Base-by-base conservation (phyloP, 2,329 filamentous ascomycete species). In the Knufia petricola region DNA sequence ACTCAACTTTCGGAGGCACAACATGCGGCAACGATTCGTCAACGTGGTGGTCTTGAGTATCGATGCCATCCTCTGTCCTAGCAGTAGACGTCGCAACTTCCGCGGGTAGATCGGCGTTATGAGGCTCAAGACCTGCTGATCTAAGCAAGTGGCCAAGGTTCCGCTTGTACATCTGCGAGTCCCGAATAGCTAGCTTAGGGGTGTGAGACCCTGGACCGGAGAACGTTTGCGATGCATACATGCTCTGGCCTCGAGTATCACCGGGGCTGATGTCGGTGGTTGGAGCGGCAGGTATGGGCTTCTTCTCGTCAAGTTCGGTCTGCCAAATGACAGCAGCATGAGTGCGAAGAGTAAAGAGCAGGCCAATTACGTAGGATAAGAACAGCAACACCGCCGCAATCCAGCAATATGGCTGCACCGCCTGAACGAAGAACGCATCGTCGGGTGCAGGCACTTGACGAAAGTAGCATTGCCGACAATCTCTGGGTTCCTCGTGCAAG, bases 271-370 rank as follows among this genome's bases (percentile, higher is more conserved):
- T 53, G 30, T 67, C 66, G 17, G 54, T 50, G 19, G 56, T 53
- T 52, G 62, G 54, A 28, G 54, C 49, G 4, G 63, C 61, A 13
- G 81, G 77, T 10, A 80, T 77, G 34, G 78, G 72, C 59, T 79
- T 82, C 68, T 87, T 89, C 66, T 89, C 85, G 32, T 89, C 85
- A 2, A 75, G 64, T 53, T 95, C 89, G 7, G 78, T 84, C 60
- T 88, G 92, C 92, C 92, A 98, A 56, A 98, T 98, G 39, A 95
- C 85, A 3, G 94, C 89, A 3, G 92, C 92, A 63, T 98, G 92
- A 0, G 92, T 98, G 55, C 92, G 79, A 17, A 98, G 76, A 1
- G 92, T 98, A 66, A 98, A 98, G 75, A 92, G 87, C 12, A 98
- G 73, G 20, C 92, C 92, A 52, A 96, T 92, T 30, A 92, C 74